Base-by-base conservation (phyloP, 805 yeast genomes). In the Tanozyma kutaoensis region DNA sequence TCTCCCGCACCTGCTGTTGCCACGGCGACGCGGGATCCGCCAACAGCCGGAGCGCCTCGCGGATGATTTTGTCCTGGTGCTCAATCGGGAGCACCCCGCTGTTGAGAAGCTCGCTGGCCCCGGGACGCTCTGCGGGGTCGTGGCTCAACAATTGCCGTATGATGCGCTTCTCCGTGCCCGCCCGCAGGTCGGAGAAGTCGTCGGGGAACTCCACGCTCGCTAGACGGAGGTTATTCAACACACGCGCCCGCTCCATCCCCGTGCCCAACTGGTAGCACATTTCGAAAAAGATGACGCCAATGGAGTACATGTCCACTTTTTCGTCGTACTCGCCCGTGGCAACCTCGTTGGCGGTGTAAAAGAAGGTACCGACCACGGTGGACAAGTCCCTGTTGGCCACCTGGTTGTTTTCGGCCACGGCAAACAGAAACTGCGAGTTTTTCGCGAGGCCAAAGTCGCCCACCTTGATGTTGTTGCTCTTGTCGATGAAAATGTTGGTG, bases 391-490 rank as follows among this genome's bases (percentile, higher is more conserved):
- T 93, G 15, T 52, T 52, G 9, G 29, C 37, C n/a, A 57, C 58
- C 31, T 59, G 65, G 30, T 58, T 59, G 30, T 55, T 54, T 16
- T 40, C 46, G 50, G 47, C 52, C 13, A 58, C 40, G 8, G 51
- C 53, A 3, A 55, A 40, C 2, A 56, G 43, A 26, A 56, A 55
- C 18, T 80, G 91, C 2, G 81, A 85, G 44, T 76, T 86, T 38
- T 86, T 85, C 0, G 99, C 99, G 31, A 91, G 65, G 0, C 99
- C 99, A 52, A 91, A 91, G 47, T 91, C 99, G 43, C 98, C 98
- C 23, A 91, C 77, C 47, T 91, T 91, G 32, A 91, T 75, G 43
- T 88, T 85, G 38, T 79, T 75, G 1, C 80, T 69, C 37, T 78
- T 79, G 50, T 91, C 98, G 40, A 91, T 85, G 58, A 91, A 91